Evolutionary conservation across 192 early-diverging fungal species (phyloP).

Genomic region (Podila epigama): DNA sequence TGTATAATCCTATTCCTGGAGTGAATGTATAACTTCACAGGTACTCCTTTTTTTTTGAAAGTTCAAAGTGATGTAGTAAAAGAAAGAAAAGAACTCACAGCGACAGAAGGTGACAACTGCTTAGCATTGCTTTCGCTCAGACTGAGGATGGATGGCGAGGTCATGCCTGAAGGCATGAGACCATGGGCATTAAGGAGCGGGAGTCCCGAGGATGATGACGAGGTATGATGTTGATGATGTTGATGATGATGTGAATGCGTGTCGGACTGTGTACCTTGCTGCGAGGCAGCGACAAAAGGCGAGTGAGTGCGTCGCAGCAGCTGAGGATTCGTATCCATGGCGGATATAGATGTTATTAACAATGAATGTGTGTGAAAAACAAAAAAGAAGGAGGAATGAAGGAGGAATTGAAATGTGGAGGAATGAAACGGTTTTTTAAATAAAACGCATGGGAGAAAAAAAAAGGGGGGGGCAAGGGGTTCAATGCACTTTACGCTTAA

Average conservation of each 20-base stretch:
- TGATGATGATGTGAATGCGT: constrained; percentile 9
- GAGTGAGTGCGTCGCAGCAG: constrained; percentile 38
- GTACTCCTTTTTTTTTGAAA: neutral
- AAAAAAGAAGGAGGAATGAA: neutral
- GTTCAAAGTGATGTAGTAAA: no score
- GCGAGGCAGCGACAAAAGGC: constrained; percentile 30
- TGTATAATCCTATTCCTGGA: no score
- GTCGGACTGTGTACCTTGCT: constrained; percentile 8
- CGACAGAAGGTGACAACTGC: no score
- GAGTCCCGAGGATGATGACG: constrained; percentile 6
- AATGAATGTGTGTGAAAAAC: neutral
- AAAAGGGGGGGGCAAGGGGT: no score
- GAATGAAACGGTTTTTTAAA: neutral
- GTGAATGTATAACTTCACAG: neutral
- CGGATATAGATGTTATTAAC: neutral
- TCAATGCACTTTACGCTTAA: no score
- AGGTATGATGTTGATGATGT: constrained; percentile 19
- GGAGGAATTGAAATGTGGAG: neutral
- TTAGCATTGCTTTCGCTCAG: neutral
- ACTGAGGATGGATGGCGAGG: constrained; percentile 1
- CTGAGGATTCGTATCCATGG: constrained; percentile 39
- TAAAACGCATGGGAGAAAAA: neutral
- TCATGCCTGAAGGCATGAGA: constrained; percentile 13
- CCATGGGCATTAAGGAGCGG: constrained; percentile 5
- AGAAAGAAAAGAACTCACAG: neutral